These are phyloP conservation scores for Thymus mandschuricus DNA, from an alignment of 257 asterid genomes.

Conservation along the genomic window DNA sequence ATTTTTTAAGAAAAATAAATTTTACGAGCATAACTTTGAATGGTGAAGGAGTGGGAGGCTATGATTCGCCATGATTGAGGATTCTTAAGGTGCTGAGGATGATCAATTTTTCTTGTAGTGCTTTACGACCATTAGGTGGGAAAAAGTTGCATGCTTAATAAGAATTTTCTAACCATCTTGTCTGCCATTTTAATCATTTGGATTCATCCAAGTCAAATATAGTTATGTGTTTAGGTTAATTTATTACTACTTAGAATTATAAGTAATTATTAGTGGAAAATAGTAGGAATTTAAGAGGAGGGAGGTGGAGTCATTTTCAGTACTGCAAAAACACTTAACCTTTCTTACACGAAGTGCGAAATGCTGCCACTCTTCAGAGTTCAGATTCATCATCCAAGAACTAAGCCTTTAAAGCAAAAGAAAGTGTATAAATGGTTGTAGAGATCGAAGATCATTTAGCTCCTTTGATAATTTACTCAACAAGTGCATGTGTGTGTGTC, in stretches of 20 bases:
- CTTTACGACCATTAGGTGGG: constrained; percentile 34
- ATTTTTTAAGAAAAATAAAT: no score
- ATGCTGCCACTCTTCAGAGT: neutral
- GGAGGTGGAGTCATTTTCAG: neutral
- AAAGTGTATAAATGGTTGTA: neutral
- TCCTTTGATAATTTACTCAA: neutral
- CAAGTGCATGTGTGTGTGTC: neutral
- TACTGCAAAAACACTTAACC: neutral
- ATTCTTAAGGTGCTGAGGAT: constrained; percentile 29
- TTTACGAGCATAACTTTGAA: constrained; percentile 1
- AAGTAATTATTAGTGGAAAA: neutral
- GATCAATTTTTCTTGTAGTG: constrained; percentile 32
- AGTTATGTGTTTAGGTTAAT: neutral
- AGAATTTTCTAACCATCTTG: constrained; percentile 27
- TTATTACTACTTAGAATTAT: neutral
- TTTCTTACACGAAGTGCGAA: neutral
- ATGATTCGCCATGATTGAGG: constrained; percentile 41
- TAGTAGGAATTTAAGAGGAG: neutral
- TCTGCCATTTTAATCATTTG: constrained; percentile 22
- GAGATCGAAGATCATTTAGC: neutral
- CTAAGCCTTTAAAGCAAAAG: neutral
- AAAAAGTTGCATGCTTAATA: constrained; percentile 43
- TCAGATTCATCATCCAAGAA: constrained; percentile 1
- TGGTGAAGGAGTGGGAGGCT: constrained; percentile 37
- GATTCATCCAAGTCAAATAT: neutral